These are phyloP conservation scores for Backusella tarrabulga DNA, from an alignment of 192 early-diverging fungal species.

Conservation along the genomic window DNA sequence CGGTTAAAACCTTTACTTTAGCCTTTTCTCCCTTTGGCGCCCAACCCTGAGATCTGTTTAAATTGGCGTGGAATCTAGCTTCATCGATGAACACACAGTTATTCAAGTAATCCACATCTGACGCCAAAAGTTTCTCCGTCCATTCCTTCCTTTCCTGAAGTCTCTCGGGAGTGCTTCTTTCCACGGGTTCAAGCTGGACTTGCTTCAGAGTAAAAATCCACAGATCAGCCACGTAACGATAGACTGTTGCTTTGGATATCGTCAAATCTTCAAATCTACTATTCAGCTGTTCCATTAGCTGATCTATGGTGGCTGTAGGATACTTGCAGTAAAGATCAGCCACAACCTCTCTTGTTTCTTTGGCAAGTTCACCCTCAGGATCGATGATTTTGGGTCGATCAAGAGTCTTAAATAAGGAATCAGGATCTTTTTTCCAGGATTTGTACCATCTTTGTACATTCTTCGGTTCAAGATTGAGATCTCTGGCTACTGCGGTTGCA, in stretches of 20 bases:
- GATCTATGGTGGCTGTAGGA: conserved; percentile 3
- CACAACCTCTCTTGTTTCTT: background rate
- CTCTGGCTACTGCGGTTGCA: too few relatives aligned
- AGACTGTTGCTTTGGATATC: too few relatives aligned
- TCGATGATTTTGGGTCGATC: background rate
- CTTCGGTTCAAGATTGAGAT: too few relatives aligned
- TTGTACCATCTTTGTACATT: too few relatives aligned
- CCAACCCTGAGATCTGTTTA: conserved; percentile 13
- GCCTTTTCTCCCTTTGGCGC: conserved; percentile 9
- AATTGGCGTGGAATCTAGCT: conserved; percentile 27
- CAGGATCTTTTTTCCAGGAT: too few relatives aligned
- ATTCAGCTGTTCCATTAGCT: background rate
- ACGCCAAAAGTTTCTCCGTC: background rate
- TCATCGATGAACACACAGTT: conserved; percentile 33
- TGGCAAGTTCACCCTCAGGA: background rate
- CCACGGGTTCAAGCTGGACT: too few relatives aligned
- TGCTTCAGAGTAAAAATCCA: too few relatives aligned
- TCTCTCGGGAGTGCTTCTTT: too few relatives aligned
- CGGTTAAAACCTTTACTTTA: conserved; percentile 10
- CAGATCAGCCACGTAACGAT: too few relatives aligned
- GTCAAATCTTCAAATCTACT: too few relatives aligned
- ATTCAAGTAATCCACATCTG: conserved; percentile 25
- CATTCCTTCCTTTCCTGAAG: background rate
- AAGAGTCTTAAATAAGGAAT: too few relatives aligned
- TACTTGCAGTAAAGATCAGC: background rate